Evolutionary conservation across 2,329 filamentous ascomycete species (phyloP).

Genomic region (Fusarium veterinarium): DNA sequence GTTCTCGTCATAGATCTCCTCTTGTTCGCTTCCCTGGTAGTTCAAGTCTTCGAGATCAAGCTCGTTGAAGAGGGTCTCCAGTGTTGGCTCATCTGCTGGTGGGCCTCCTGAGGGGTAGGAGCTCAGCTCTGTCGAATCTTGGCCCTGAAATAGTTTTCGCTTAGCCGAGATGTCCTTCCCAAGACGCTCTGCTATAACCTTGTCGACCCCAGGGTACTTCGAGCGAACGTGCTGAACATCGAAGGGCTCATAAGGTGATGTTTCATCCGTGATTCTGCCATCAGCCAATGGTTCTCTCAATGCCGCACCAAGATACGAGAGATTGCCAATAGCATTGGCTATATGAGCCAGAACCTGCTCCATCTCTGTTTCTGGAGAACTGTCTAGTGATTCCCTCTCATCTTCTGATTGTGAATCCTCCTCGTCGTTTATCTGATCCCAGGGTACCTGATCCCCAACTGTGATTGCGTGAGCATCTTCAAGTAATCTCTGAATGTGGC

Average conservation of each 20-base stretch:
- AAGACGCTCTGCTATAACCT: not conserved
- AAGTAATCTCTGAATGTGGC: not conserved
- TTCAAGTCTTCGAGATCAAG: no score
- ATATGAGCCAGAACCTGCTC: not conserved
- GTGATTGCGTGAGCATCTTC: not conserved
- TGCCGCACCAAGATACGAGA: not conserved
- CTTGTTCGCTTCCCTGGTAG: no score
- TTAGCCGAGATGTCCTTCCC: not conserved
- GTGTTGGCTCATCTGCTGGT: no score
- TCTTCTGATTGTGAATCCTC: not conserved
- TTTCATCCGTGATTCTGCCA: accelerated
- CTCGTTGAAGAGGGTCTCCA: no score
- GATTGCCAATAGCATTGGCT: not conserved
- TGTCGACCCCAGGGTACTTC: not conserved
- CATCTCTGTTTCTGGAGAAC: not conserved
- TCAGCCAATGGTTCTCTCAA: not conserved
- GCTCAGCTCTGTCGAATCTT: not conserved
- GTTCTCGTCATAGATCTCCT: no score
- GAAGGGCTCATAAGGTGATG: not conserved
- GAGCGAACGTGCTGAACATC: not conserved
- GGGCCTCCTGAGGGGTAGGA: no score
- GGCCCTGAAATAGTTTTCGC: not conserved
- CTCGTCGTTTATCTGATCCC: not conserved
- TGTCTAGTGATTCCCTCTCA: accelerated
- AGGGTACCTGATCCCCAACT: not conserved